Base-by-base conservation (phyloP, 2,329 filamentous ascomycete genomes). In the Akanthomyces muscarius region DNA sequence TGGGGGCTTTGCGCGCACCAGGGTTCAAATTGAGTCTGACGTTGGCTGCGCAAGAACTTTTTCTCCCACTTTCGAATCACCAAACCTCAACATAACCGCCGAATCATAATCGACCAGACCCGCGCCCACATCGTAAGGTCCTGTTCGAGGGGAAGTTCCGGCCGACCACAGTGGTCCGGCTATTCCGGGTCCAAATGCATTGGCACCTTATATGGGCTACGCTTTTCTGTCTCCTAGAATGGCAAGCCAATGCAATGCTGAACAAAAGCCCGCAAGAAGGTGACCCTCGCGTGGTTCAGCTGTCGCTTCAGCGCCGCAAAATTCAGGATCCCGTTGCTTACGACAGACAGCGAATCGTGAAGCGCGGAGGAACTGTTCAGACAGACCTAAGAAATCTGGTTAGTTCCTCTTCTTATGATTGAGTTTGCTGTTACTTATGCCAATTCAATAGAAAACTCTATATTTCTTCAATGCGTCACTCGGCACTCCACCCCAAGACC, bases 381-480 rank as follows among this genome's bases (percentile, higher is more conserved):
- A 77, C 77, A n/a, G 71, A 68, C 2, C 72, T 88, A 50, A 82
- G 86, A 67, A 88, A 88, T 66, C 73, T 83, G 75, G 84, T 86
- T 68, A 41, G 78, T 21, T 28, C 30, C 6, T 28, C 41, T 50
- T 10, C n/a, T 21, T n/a, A 10, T 16, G 38, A 7, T 44, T n/a
- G 18, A 30, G 5, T 10, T 21, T 10, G 1, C 2, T 4, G 3
- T n/a, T 14, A 33, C 45, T 50, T 21, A 59, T 30, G 36, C 21
- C 18, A 10, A 30, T 13, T 16, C 3, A 33, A 0, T 23, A 86
- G 82, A 76, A 84, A 79, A 86, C 84, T 1, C 77, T 89, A 33
- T 89, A 89, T 72, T 86, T 84, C 68, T 78, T 86, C 68, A 89
- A 89, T 71, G 81, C 78, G 54, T 81, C 84, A 6, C 67, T 89